Conservation (phyloP, 2,329 filamentous ascomycete species). For the Calonectria leucothoes region DNA sequence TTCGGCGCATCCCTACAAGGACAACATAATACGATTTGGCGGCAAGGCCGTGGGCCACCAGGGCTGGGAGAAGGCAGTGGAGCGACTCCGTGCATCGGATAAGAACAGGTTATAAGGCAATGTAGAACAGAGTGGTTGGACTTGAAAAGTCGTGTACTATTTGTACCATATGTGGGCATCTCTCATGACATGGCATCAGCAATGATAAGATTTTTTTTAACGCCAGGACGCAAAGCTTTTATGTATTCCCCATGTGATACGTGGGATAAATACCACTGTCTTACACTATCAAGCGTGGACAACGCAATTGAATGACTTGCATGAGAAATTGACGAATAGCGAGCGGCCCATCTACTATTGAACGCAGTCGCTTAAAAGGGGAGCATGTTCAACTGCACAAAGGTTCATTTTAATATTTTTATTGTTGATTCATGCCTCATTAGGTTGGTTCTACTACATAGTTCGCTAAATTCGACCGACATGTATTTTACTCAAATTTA, state of each 20-base stretch:
- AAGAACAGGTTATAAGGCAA: slow-evolving; percentile 60
- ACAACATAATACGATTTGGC: slow-evolving; percentile 82
- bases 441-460: slow-evolving; percentile 23
- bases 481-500: slow-evolving; percentile 18
- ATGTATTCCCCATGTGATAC: neutral
- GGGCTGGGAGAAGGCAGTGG: slow-evolving; percentile 65
- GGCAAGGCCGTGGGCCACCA: slow-evolving; percentile 66
- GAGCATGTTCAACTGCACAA: slow-evolving; percentile 1
- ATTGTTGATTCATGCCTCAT: slow-evolving; percentile 32
- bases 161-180: slow-evolving; percentile 46
- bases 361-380: too few relatives aligned
- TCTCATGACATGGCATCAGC: slow-evolving; percentile 43
- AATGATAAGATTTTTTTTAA: slow-evolving; percentile 23
- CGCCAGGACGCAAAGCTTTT: neutral
- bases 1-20: slow-evolving; percentile 88
- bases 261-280: neutral
- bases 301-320: neutral
- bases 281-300: neutral
- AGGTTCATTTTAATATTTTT: slow-evolving; percentile 26
- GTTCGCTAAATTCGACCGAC: slow-evolving; percentile 17
- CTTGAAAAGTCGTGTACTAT: slow-evolving; percentile 44
- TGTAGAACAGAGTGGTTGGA: slow-evolving; percentile 34
- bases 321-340: neutral
- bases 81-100: slow-evolving; percentile 62
- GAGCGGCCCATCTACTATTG: too few relatives aligned